These are phyloP conservation scores for Mortierella sp. DNA, from an alignment of 371 early-diverging fungal genomes.

Conservation along the genomic window DNA sequence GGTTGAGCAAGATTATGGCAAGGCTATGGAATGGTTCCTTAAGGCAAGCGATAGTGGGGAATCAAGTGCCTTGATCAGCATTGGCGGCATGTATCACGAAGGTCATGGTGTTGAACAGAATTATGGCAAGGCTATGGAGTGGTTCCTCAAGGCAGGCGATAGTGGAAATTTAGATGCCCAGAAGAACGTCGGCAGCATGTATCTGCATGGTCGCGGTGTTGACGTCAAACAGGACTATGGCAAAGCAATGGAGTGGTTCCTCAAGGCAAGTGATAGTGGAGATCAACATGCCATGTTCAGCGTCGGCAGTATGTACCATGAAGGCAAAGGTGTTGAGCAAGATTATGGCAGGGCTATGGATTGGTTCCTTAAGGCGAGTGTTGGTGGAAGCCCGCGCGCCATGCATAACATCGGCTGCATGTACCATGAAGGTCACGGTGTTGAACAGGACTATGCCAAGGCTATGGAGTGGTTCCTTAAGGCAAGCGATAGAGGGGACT, in stretches of 20 bases:
- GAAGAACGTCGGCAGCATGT: constrained; percentile 62
- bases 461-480: constrained; percentile 67
- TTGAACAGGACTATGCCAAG: constrained; percentile 59
- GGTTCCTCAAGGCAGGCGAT: constrained; percentile 63
- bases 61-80: constrained; percentile 56
- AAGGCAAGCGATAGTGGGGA: constrained; percentile 45
- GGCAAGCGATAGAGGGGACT: background rate
- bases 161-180: constrained; percentile 61
- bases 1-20: constrained; percentile 59
- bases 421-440: constrained; percentile 76
- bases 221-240: background rate
- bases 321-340: constrained; percentile 12
- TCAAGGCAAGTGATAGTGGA: constrained; percentile 51
- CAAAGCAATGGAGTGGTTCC: constrained; percentile 71
- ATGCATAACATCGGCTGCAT: constrained; percentile 79
- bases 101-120: constrained; percentile 13
- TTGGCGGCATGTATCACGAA: constrained; percentile 63
- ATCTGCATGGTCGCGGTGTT: constrained; percentile 60
- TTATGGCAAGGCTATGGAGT: constrained; percentile 62
- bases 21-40: constrained; percentile 67
- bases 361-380: constrained; percentile 69
- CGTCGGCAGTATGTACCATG: constrained; percentile 4
- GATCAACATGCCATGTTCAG: background rate
- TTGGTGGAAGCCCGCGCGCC: constrained; percentile 3
- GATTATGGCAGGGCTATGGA: constrained; percentile 60